Conservation (phyloP, 768 basidiomycete species). For the Suillus decipiens region DNA sequence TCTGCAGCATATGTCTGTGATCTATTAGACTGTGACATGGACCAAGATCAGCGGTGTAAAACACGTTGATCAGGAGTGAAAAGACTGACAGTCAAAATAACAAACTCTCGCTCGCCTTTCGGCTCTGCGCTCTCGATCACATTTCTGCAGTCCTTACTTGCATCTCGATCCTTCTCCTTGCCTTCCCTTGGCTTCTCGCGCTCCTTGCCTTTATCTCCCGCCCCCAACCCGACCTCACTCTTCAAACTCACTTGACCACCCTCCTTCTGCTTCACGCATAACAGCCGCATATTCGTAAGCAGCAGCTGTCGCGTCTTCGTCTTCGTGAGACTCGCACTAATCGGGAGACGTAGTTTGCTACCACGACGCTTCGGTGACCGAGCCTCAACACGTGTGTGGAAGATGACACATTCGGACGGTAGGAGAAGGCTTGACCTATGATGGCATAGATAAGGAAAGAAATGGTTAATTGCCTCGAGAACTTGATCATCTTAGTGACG, state of each 20-base stretch:
- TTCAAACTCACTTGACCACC: constrained; percentile 46
- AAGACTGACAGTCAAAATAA: constrained; percentile 56
- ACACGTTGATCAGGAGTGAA: not conserved
- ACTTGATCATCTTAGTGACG: constrained; percentile 16
- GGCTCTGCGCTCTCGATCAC: constrained; percentile 49
- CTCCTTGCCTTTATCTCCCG: constrained; percentile 3
- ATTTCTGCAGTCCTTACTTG: constrained; percentile 47
- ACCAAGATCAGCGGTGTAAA: constrained; percentile 4
- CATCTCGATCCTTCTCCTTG: constrained; percentile 40
- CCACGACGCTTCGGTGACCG: constrained; percentile 56
- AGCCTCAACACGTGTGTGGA: constrained; percentile 55
- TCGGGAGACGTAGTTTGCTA: constrained; percentile 52
- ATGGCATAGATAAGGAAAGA: not conserved
- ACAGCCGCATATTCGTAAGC: constrained; percentile 54
- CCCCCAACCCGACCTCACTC: constrained; percentile 47
- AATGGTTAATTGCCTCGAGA: not conserved
- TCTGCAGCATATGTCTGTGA: constrained; percentile 45
- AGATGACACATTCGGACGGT: constrained; percentile 50
- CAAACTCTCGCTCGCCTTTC: constrained; percentile 60
- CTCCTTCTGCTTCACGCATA: constrained; percentile 55
- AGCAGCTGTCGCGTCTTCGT: constrained; percentile 56
- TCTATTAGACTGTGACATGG: constrained; percentile 43
- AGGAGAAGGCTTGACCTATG: constrained; percentile 40
- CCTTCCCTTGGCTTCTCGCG: constrained; percentile 19
- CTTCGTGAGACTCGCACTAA: constrained; percentile 46